Evolutionary conservation across 208 protist species (phyloP).

Genomic region (Histomonas meleagridis): DNA sequence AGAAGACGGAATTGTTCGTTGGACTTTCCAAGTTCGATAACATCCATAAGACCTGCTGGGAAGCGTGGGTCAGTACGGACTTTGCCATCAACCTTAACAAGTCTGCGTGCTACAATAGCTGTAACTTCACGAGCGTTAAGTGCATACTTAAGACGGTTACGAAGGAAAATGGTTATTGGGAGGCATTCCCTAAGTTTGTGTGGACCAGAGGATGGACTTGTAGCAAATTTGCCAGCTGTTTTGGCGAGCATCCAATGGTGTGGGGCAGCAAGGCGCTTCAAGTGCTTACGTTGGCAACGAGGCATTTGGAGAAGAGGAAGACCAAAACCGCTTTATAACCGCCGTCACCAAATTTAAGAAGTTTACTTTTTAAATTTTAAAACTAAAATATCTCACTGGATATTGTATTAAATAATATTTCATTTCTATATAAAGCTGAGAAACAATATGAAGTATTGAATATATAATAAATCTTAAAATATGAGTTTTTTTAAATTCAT

Average conservation of each 20-base stretch:
- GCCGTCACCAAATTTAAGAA: no score
- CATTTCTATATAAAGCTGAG: no score
- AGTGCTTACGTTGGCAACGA: not conserved
- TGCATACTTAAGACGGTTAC: slow-evolving; percentile 92
- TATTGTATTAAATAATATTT: no score
- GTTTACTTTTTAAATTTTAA: no score
- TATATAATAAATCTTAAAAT: no score
- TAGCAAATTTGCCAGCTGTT: not conserved
- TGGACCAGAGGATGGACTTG: slow-evolving; percentile 55
- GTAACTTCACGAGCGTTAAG: slow-evolving; percentile 80
- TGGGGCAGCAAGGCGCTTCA: not conserved
- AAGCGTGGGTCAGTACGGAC: slow-evolving; percentile 80
- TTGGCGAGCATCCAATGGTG: not conserved
- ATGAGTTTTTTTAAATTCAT: no score
- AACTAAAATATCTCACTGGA: no score
- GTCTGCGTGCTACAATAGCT: slow-evolving; percentile 82
- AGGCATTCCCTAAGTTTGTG: slow-evolving; percentile 88
- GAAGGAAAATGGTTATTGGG: slow-evolving; percentile 70
- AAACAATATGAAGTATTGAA: no score
- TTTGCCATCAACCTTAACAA: slow-evolving; percentile 87
- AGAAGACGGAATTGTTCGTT: slow-evolving; percentile 92
- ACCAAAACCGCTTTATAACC: no score
- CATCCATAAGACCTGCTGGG: slow-evolving; percentile 95
- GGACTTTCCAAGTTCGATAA: slow-evolving; percentile 89
- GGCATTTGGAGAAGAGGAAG: no score